These are phyloP conservation scores for Verticillium dahliae DNA, from an alignment of 2,329 filamentous ascomycete genomes.

Conservation along the genomic window DNA sequence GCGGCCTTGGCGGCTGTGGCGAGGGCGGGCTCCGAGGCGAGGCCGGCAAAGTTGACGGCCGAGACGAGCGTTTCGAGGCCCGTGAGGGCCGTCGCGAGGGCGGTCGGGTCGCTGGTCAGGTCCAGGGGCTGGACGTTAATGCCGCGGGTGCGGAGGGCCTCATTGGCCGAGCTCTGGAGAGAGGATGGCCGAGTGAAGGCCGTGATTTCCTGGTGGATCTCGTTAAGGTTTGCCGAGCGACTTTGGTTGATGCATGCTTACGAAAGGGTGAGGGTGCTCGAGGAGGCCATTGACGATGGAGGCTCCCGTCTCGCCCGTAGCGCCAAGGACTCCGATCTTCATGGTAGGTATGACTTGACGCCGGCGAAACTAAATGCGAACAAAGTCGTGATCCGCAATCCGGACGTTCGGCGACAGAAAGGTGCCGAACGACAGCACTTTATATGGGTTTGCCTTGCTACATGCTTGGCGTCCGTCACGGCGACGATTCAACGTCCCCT, in stretches of 20 bases:
- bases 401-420: background rate
- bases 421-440: background rate
- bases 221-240: background rate
- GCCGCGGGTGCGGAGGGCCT: slow-evolving; percentile 30
- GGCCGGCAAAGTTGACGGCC: slow-evolving; percentile 25
- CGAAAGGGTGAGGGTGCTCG: slow-evolving; percentile 19
- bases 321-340: slow-evolving; percentile 28
- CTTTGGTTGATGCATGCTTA: slow-evolving; percentile 8
- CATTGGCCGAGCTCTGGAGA: slow-evolving; percentile 35
- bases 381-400: background rate
- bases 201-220: slow-evolving; percentile 33
- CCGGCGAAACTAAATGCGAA: background rate
- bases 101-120: slow-evolving; percentile 23
- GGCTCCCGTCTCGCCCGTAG: slow-evolving; percentile 32
- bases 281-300: slow-evolving; percentile 31
- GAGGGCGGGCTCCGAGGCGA: slow-evolving; percentile 36
- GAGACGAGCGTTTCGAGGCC: slow-evolving; percentile 33
- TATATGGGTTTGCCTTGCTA: background rate
- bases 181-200: slow-evolving; percentile 39
- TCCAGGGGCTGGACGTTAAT: slow-evolving; percentile 36
- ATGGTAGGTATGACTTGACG: slow-evolving; percentile 4
- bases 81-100: slow-evolving; percentile 5
- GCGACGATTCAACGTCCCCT: background rate
- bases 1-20: slow-evolving; percentile 40
- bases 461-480: background rate